phyloP scores from a whole-genome alignment of 1,139 yeast genomes.

The Maudiozyma humilis region DNA sequence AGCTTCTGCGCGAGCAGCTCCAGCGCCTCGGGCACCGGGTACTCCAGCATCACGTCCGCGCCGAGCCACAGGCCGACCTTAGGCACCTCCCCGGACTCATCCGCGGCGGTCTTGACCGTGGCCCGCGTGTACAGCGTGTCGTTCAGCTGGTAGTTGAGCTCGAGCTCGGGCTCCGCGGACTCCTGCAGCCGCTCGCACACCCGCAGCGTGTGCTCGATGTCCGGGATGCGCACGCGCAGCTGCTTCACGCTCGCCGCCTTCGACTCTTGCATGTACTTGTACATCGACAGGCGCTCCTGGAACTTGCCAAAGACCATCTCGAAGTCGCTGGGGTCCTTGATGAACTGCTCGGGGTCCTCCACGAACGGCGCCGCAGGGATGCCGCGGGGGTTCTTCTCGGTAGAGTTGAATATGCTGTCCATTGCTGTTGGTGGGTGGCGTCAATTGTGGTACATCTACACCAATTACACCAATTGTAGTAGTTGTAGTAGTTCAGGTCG shows the following conservation, averaged over 20 bases:
- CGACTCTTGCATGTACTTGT: slow-evolving; percentile 80
- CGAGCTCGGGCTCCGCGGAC: slow-evolving; percentile 38
- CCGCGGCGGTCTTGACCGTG: slow-evolving; percentile 40
- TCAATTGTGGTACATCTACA: not conserved
- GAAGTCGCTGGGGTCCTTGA: slow-evolving; percentile 63
- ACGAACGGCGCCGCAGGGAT: slow-evolving; percentile 96
- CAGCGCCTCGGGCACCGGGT: slow-evolving; percentile 81
- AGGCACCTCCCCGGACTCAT: slow-evolving; percentile 30
- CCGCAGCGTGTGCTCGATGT: slow-evolving; percentile 72
- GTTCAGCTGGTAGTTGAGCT: slow-evolving; percentile 79
- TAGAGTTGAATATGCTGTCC: slow-evolving; percentile 29
- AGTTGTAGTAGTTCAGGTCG: too few species aligned
- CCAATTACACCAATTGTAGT: too few species aligned
- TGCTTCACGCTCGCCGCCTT: slow-evolving; percentile 62
- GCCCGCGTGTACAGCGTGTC: slow-evolving; percentile 89
- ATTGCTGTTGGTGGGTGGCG: slow-evolving; percentile 9
- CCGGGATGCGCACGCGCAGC: slow-evolving; percentile 74
- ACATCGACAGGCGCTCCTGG: slow-evolving; percentile 72
- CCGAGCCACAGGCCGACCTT: slow-evolving; percentile 88
- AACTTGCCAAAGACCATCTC: slow-evolving; percentile 59
- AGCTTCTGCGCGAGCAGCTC: slow-evolving; percentile 58
- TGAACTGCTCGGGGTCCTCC: slow-evolving; percentile 68
- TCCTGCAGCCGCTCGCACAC: slow-evolving; percentile 39
- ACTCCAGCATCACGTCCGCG: slow-evolving; percentile 95
- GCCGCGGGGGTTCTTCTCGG: slow-evolving; percentile 70